Conservation (phyloP, 345 rosid species). For the Acer negundo region DNA sequence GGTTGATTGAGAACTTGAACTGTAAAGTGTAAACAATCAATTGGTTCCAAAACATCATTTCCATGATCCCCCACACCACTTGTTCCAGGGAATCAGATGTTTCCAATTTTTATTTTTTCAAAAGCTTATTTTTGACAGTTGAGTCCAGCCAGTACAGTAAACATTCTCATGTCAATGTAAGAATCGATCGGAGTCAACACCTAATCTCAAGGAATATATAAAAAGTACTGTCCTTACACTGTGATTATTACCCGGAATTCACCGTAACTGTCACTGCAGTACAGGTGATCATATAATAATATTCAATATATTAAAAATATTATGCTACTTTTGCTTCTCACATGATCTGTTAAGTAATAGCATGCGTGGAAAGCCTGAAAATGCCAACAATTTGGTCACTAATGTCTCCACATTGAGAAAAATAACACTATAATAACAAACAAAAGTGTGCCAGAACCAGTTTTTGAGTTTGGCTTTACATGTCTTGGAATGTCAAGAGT, state of each 20-base stretch:
- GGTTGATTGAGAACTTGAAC: background rate
- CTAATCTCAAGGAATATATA: background rate
- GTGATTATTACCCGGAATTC: background rate
- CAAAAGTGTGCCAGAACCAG: background rate
- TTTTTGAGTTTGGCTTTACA: constrained; percentile 19
- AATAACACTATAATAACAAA: background rate
- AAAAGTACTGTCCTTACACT: background rate
- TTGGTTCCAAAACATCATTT: background rate
- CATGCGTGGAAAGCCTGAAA: constrained; percentile 28
- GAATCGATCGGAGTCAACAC: constrained; percentile 1
- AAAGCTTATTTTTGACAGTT: background rate
- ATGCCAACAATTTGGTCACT: constrained; percentile 19
- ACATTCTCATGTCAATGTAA: constrained; percentile 13
- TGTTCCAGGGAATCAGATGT: constrained; percentile 31
- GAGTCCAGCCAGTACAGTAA: constrained; percentile 20
- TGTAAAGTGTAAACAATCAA: background rate
- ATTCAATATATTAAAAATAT: background rate
- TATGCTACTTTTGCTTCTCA: background rate
- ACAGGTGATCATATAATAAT: too few relatives aligned
- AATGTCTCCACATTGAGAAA: background rate
- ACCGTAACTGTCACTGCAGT: background rate
- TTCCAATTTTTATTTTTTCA: too few relatives aligned
- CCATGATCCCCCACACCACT: constrained; percentile 4
- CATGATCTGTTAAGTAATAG: background rate
- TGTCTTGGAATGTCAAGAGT: constrained; percentile 25